Conservation (phyloP, 2,329 filamentous ascomycete genomes). For the Geosmithia flava region DNA sequence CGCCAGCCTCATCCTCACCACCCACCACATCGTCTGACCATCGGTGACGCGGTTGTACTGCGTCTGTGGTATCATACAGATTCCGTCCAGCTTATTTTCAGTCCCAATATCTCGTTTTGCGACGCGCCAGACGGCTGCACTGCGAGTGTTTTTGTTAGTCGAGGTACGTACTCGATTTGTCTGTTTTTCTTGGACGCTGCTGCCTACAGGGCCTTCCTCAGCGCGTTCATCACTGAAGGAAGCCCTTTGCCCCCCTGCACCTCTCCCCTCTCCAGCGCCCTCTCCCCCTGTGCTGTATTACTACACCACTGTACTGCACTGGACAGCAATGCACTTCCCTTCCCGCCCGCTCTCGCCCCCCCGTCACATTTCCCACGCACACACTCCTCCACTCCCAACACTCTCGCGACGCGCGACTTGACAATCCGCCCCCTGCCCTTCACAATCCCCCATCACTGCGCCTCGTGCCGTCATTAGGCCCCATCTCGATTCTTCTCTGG, state of each 20-base stretch:
- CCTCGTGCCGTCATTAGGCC: conserved; percentile 32
- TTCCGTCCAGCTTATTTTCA: neutral
- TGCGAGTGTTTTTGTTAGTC: neutral
- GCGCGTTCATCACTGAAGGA: too few relatives aligned
- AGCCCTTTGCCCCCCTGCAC: neutral
- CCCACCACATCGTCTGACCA: neutral
- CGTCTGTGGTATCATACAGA: neutral
- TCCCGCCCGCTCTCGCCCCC: neutral
- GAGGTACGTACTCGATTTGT: neutral
- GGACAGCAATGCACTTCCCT: neutral
- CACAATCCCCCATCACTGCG: conserved; percentile 20
- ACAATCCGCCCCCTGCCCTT: conserved; percentile 5
- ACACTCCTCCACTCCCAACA: conserved; percentile 12
- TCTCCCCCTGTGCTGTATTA: neutral
- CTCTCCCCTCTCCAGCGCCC: neutral
- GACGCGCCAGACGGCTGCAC: neutral
- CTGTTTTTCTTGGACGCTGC: neutral
- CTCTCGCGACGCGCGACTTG: conserved; percentile 28
- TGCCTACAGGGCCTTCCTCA: neutral
- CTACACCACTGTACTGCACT: neutral
- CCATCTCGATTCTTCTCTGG: conserved; percentile 26
- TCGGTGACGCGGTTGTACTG: neutral
- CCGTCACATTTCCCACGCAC: conserved; percentile 7
- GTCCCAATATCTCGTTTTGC: neutral
- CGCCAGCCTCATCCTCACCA: neutral